Evolutionary conservation across 1,139 yeast genomes (phyloP), one percentile per base, ranked within the genome.

Genomic region (Blastobotrys ciferrii): DNA sequence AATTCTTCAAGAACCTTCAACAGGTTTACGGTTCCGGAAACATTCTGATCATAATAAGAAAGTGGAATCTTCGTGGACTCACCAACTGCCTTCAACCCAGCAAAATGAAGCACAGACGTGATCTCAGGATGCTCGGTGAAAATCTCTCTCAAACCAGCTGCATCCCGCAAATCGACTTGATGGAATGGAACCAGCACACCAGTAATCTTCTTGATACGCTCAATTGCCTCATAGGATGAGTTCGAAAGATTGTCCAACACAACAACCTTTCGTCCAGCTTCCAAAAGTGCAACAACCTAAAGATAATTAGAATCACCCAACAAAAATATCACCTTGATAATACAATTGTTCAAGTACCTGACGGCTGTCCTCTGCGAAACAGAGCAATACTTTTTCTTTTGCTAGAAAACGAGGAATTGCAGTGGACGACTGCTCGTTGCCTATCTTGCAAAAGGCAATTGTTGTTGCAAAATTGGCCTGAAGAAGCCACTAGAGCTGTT

Each of bases 71-170:
- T 63, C 31, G 86, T 76, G n/a, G 88, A 81, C 66, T 86, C 94
- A 33, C 89, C 92, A 32, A 86, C 95, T 1, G 94, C 92, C 66
- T 86, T 86, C 62, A 86, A 76, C 19, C 91, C 92, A n/a, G 94
- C 95, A 69, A 86, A 85, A 64, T 86, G 95, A 46, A 87, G 76
- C 13, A 85, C 89, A 1, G 87, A 78, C 32, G 72, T 67, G 53
- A 86, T 76, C 4, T 73, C 69, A 11, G 67, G 65, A 67, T 77
- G 77, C 43, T 70, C 63, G 42, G 68, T 57, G 61, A 85, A 81
- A 4, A 84, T 77, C 47, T 65, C 59, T 40, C 68, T 65, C 52
- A 83, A 71, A 15, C 69, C 74, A 1, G 70, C 76, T 37, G 68
- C 63, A 62, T 82, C 81, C 52, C 78, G 72, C 48, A 84, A 67